These are phyloP conservation scores for Truncatella angustata DNA, from an alignment of 2,329 filamentous ascomycete genomes.

Conservation along the genomic window DNA sequence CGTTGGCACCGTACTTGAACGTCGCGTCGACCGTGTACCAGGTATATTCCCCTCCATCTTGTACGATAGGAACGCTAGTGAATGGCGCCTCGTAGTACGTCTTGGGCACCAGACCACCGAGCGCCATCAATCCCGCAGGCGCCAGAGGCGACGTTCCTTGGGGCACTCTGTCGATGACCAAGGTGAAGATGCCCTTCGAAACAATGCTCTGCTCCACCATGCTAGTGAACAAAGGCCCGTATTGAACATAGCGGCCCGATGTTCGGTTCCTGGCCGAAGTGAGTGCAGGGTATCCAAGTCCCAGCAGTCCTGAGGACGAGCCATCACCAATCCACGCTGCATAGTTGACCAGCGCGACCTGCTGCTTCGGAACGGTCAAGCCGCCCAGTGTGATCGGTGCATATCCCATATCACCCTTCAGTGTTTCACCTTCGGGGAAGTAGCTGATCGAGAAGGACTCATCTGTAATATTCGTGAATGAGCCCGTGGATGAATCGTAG, in stretches of 20 bases:
- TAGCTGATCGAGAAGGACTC: conserved; percentile 12
- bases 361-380: conserved; percentile 7
- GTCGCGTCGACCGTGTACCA: conserved; percentile 1
- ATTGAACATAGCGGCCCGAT: conserved; percentile 4
- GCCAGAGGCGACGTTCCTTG: conserved; percentile 5
- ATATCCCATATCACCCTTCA: conserved; percentile 6
- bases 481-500: conserved; percentile 12
- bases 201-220: conserved; percentile 5
- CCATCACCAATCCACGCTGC: conserved; percentile 10
- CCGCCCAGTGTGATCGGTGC: conserved; percentile 7
- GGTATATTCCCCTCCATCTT: not conserved
- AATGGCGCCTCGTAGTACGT: conserved; percentile 11
- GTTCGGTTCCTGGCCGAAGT: conserved; percentile 10
- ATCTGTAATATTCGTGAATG: conserved; percentile 11
- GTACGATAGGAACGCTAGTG: conserved; percentile 6
- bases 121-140: conserved; percentile 6
- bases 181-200: conserved; percentile 9
- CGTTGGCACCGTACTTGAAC: conserved; percentile 7
- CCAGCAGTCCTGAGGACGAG: conserved; percentile 3
- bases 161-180: conserved; percentile 16
- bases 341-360: conserved; percentile 7
- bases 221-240: conserved; percentile 8
- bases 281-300: conserved; percentile 11
- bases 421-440: conserved; percentile 12
- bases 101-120: conserved; percentile 8